Percentiles rank a stretch among this genome's conserved stretches.
These are phyloP conservation scores for Candida parachauliodes DNA, from an alignment of 805 yeast genomes.

Conservation along the genomic window DNA sequence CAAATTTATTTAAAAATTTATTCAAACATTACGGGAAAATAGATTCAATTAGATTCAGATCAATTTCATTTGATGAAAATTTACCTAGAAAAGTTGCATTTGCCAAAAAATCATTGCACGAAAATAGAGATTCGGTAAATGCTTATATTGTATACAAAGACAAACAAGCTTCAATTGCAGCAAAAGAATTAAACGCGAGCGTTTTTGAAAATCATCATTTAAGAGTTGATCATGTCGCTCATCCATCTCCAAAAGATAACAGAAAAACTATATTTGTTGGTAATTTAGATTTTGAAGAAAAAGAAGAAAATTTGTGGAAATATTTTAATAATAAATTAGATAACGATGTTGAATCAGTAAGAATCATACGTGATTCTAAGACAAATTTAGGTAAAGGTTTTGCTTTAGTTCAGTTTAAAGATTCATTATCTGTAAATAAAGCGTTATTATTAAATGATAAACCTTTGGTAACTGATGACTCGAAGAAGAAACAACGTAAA, in stretches of 20 bases:
- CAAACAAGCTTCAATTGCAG: slow-evolving; percentile 45
- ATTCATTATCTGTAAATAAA: slow-evolving; percentile 66
- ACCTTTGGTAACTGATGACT: slow-evolving; percentile 40
- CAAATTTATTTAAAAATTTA: slow-evolving; percentile 62
- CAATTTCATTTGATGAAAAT: slow-evolving; percentile 83
- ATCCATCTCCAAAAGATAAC: slow-evolving; percentile 82
- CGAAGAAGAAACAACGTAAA: slow-evolving; percentile 58
- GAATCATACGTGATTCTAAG: slow-evolving; percentile 87
- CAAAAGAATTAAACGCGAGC: slow-evolving; percentile 56
- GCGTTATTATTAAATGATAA: slow-evolving; percentile 77
- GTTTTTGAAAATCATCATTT: slow-evolving; percentile 71
- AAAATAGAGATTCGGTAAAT: slow-evolving; percentile 75
- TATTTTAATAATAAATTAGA: slow-evolving; percentile 54
- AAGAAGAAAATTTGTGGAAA: slow-evolving; percentile 84
- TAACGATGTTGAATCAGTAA: slow-evolving; percentile 74
- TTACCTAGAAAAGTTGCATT: slow-evolving; percentile 92
- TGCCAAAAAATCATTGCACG: slow-evolving; percentile 72
- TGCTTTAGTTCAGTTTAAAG: slow-evolving; percentile 89
- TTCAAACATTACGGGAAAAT: slow-evolving; percentile 54
- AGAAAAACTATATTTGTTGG: slow-evolving; percentile 88
- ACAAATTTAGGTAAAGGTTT: slow-evolving; percentile 97
- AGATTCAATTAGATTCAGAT: slow-evolving; percentile 83
- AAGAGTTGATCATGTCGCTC: slow-evolving; percentile 89
- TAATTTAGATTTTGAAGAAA: slow-evolving; percentile 87
- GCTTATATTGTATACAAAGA: slow-evolving; percentile 79